phyloP scores from a whole-genome alignment of 176 grass and related monocot genomes.

The Bothriochloa decipiens region DNA sequence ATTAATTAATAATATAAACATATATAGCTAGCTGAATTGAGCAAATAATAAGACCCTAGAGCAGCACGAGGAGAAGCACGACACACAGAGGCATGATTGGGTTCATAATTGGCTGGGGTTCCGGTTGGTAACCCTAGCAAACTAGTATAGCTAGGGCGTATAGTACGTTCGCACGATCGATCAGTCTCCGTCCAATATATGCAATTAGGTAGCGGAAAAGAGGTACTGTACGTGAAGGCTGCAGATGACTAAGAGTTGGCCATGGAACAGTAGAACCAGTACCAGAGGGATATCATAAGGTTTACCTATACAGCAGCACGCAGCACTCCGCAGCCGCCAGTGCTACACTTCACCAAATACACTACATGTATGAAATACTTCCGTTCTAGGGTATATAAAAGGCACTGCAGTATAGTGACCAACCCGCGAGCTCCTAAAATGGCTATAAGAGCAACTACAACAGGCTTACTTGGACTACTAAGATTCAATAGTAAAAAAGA shows the following conservation, averaged over 20 bases:
- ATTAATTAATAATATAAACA: not conserved
- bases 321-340: too few species aligned
- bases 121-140: not conserved
- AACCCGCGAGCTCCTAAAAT: too few species aligned
- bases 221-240: not conserved
- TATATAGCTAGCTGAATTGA: not conserved
- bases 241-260: conserved; percentile 6
- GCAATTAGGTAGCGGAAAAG: not conserved
- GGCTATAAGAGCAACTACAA: too few species aligned
- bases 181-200: not conserved
- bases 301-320: not conserved
- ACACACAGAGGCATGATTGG: not conserved
- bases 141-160: not conserved
- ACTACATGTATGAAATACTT: too few species aligned
- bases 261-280: not conserved
- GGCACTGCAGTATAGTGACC: too few species aligned
- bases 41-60: not conserved
- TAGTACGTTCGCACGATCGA: not conserved
- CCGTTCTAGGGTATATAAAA: too few species aligned
- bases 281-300: not conserved
- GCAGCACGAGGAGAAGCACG: not conserved
- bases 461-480: too few species aligned
- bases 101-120: not conserved
- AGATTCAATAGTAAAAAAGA: too few species aligned
- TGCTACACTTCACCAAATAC: too few species aligned